Percentiles rank a stretch among this genome's conserved stretches.
Conservation (phyloP, 176 grass and related monocot species). For the Eragrostis nindensis region DNA sequence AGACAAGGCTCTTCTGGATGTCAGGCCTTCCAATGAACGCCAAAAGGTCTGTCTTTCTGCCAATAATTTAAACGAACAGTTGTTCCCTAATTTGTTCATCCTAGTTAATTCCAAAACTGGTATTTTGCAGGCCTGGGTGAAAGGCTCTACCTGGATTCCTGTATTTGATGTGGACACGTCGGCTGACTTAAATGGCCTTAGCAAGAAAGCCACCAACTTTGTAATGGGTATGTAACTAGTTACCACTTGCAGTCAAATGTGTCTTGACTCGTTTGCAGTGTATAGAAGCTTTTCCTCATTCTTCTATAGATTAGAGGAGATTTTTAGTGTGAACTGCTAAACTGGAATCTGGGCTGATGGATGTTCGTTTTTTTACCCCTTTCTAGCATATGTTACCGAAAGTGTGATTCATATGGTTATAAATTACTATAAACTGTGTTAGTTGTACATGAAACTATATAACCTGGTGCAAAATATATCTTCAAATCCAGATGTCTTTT, state of each 20-base stretch:
- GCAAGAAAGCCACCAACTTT: conserved; percentile 87
- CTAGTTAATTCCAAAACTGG: not conserved
- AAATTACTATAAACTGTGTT: not conserved
- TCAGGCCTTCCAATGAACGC: conserved; percentile 80
- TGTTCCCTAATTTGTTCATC: not conserved
- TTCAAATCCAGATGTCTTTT: not conserved
- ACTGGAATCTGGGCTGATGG: not conserved
- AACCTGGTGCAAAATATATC: not conserved
- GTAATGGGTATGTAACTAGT: conserved; percentile 70
- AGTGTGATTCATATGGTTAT: not conserved
- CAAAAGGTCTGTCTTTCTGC: conserved; percentile 62
- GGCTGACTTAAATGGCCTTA: conserved; percentile 53
- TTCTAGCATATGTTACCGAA: not conserved
- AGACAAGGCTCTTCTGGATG: conserved; percentile 85
- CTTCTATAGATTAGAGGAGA: not conserved
- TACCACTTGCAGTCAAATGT: conserved; percentile 1
- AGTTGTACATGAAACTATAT: not conserved
- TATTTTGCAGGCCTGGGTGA: conserved; percentile 75
- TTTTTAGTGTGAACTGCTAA: not conserved
- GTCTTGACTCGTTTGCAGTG: not conserved
- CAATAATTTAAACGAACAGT: not conserved
- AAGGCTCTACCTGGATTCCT: conserved; percentile 95
- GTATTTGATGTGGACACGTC: conserved; percentile 78
- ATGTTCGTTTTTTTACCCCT: not conserved
- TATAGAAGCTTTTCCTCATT: not conserved